A percentile compares a stretch with the other conserved stretches of the same genome.
Conservation (phyloP, 1,139 yeast genomes). For the Debaryomycetaceae sp. region DNA sequence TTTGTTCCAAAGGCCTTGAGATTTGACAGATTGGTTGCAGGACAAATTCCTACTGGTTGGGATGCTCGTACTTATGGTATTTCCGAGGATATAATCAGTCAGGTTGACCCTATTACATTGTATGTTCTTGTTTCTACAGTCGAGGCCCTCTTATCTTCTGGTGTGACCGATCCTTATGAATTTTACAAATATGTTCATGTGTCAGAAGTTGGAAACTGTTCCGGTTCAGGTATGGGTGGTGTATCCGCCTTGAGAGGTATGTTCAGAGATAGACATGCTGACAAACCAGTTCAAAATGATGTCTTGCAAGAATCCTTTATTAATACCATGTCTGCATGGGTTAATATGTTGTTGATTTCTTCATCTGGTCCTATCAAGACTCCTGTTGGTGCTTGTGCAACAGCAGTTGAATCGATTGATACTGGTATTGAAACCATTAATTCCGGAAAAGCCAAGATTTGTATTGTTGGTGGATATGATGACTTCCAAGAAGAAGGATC, state of each 20-base stretch:
- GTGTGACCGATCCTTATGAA: constrained; percentile 97
- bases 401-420: constrained; percentile 96
- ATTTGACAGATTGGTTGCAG: constrained; percentile 95
- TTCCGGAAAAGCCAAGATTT: constrained; percentile 91
- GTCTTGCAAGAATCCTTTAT: constrained; percentile 96
- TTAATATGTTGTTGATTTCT: constrained; percentile 92
- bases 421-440: constrained; percentile 91
- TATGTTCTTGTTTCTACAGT: constrained; percentile 91
- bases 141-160: constrained; percentile 89
- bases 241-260: constrained; percentile 93
- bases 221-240: constrained; percentile 99
- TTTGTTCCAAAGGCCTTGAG: constrained; percentile 93
- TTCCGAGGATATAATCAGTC: constrained; percentile 85
- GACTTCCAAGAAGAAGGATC: constrained; percentile 99
- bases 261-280: constrained; percentile 93
- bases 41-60: constrained; percentile 99
- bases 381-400: constrained; percentile 99
- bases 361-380: constrained; percentile 99
- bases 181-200: constrained; percentile 97
- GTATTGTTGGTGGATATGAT: constrained; percentile 97
- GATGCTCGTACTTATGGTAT: constrained; percentile 93
- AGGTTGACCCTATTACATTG: constrained; percentile 94
- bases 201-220: constrained; percentile 97
- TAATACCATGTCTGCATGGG: constrained; percentile 99
- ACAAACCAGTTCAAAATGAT: constrained; percentile 93